phyloP scores from a whole-genome alignment of 208 protist genomes.

The Wallacemonas sp. region DNA sequence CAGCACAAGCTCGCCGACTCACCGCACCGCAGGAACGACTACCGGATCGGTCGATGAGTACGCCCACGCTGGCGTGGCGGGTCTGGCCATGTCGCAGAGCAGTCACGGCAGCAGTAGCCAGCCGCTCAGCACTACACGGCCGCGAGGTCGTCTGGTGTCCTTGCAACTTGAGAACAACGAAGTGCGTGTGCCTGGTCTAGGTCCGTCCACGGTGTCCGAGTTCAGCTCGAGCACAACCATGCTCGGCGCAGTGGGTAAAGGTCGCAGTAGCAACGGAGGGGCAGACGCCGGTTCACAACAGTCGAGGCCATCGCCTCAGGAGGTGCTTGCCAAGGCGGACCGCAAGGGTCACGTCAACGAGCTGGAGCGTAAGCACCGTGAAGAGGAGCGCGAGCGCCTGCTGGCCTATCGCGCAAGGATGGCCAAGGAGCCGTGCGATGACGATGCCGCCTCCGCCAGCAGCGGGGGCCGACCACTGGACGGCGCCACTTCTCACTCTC shows the following conservation, averaged over 20 bases:
- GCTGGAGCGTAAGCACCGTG: background rate
- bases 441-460: constrained; percentile 4
- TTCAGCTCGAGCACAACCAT: too few relatives aligned
- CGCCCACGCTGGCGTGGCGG: background rate
- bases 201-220: too few relatives aligned
- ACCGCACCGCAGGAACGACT: background rate
- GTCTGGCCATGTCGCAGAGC: background rate
- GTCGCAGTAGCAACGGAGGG: too few relatives aligned
- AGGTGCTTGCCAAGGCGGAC: too few relatives aligned
- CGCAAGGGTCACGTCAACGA: background rate
- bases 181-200: constrained; percentile 6
- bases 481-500: too few relatives aligned
- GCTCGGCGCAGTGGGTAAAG: too few relatives aligned
- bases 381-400: background rate
- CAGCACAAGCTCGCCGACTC: background rate
- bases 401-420: background rate
- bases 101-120: constrained; percentile 5
- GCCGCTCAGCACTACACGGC: constrained; percentile 8
- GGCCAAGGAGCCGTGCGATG: background rate
- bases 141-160: constrained; percentile 10
- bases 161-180: constrained; percentile 7
- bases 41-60: too few relatives aligned
- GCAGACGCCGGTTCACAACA: too few relatives aligned
- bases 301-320: too few relatives aligned
- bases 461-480: background rate